Base-by-base conservation (phyloP, 768 basidiomycete genomes). In the Termitomyces sp. region DNA sequence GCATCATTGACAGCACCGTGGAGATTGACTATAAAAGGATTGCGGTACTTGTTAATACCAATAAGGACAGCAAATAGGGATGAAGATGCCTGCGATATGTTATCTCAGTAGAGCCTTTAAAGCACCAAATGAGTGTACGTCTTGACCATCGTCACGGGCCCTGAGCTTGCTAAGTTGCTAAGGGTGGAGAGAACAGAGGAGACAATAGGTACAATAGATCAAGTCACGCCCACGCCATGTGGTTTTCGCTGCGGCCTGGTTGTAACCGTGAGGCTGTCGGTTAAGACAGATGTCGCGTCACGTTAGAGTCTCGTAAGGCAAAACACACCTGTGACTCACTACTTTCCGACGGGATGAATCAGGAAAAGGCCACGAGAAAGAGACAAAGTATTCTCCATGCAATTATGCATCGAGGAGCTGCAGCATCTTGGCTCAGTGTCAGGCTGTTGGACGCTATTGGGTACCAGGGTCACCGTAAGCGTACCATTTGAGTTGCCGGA, bases 31-130 rank as follows among this genome's bases (percentile, higher is more conserved):
- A 60, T 36, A 10, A 11, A 36, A 11, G 48, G 33, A 9, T 40
- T 26, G 7, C 10, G 9, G 40, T 63, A 63, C 8, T 30, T 47
- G 44, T 60, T 55, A 40, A 63, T 60, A 18, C 62, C 62, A 43
- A 63, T 60, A 30, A 58, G 22, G 18, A 63, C 45, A 9, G 59
- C 59, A 18, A 54, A 54, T 7, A 54, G 28, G 2, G 38, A n/a
- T 3, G 51, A 40, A 22, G 14, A 22, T 4, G 44, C 24, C 44
- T 45, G 44, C n/a, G 9, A 20, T 9, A 41, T 41, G 40, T n/a
- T 40, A n/a, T 40, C 7, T 40, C 18, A 40, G 38, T 40, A 18
- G 40, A n/a, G n/a, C 40, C 18, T 40, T 40, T 41, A n/a, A 41
- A n/a, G 8, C 18, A 9, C 40, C 18, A 38, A 18, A n/a, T n/a